These are phyloP conservation scores for Camellia granthamiana DNA, from an alignment of 148 eudicot species.

Conservation along the genomic window DNA sequence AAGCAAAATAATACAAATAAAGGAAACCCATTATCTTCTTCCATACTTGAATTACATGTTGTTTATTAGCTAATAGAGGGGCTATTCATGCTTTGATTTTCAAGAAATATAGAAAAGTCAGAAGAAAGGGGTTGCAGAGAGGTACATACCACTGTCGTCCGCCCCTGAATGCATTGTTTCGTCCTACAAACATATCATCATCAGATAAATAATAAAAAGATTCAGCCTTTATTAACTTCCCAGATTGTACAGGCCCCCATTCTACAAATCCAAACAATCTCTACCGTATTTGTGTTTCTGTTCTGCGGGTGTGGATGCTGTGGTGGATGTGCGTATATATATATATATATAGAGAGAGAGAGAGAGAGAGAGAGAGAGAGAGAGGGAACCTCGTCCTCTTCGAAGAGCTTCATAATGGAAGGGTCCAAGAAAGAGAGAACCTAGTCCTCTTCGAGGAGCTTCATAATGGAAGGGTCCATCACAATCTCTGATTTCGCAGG, in stretches of 20 bases:
- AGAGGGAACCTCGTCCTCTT: neutral
- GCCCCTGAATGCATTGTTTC: conserved; percentile 98
- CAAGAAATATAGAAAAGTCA: neutral
- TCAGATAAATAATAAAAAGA: neutral
- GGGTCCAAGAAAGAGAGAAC: conserved; percentile 18
- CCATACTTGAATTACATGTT: neutral
- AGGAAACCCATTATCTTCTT: neutral
- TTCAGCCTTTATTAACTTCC: neutral
- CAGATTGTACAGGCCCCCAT: neutral
- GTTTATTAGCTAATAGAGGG: neutral
- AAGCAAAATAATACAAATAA: neutral
- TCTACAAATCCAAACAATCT: neutral
- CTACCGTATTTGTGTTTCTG: too few relatives aligned
- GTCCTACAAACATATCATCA: conserved; percentile 42
- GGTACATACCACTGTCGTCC: conserved; percentile 43
- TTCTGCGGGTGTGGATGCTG: neutral
- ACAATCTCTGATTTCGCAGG: conserved; percentile 1
- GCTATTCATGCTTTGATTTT: neutral
- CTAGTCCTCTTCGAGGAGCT: conserved; percentile 85
- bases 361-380: too few relatives aligned
- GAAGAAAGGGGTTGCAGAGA: neutral
- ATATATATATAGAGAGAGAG: neutral
- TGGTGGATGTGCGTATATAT: too few relatives aligned
- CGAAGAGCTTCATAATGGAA: too few relatives aligned
- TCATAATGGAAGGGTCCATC: conserved; percentile 84